A percentile compares a stretch with the other conserved stretches of the same genome.
phyloP scores from a whole-genome alignment of 192 early-diverging fungal species.

The Thamnidium elegans region DNA sequence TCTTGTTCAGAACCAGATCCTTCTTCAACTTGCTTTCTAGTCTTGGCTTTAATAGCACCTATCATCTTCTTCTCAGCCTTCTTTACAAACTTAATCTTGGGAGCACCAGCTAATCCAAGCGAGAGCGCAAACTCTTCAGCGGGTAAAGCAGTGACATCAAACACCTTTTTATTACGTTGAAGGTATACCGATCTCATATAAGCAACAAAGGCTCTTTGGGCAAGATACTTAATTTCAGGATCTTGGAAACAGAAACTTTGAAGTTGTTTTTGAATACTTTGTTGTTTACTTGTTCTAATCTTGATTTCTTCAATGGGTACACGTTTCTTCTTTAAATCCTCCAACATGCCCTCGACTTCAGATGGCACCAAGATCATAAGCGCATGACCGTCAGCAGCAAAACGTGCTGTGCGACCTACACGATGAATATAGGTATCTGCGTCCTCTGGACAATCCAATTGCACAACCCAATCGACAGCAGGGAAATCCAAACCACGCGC shows the following conservation, averaged over 20 bases:
- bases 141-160: slow-evolving; percentile 84
- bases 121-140: slow-evolving; percentile 84
- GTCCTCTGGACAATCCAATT: slow-evolving; percentile 96
- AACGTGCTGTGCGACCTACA: slow-evolving; percentile 95
- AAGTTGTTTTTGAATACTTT: slow-evolving; percentile 77
- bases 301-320: slow-evolving; percentile 90
- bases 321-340: slow-evolving; percentile 64
- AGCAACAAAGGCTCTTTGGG: slow-evolving; percentile 93
- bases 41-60: slow-evolving; percentile 30
- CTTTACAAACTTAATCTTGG: slow-evolving; percentile 88
- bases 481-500: slow-evolving; percentile 97
- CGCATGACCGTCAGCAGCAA: slow-evolving; percentile 83
- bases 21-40: slow-evolving; percentile 35
- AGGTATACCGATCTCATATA: slow-evolving; percentile 92
- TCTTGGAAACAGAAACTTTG: slow-evolving; percentile 90
- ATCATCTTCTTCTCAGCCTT: slow-evolving; percentile 35
- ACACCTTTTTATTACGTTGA: slow-evolving; percentile 88
- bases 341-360: slow-evolving; percentile 83
- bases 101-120: slow-evolving; percentile 92
- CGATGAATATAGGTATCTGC: slow-evolving; percentile 97
- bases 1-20: slow-evolving; percentile 28
- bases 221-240: slow-evolving; percentile 95
- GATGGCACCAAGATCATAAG: slow-evolving; percentile 85
- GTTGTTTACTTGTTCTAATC: slow-evolving; percentile 78
- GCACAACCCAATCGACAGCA: slow-evolving; percentile 98